These are phyloP conservation scores for Elongisporangium prolatum DNA, from an alignment of 352 stramenopile species.

Conservation along the genomic window DNA sequence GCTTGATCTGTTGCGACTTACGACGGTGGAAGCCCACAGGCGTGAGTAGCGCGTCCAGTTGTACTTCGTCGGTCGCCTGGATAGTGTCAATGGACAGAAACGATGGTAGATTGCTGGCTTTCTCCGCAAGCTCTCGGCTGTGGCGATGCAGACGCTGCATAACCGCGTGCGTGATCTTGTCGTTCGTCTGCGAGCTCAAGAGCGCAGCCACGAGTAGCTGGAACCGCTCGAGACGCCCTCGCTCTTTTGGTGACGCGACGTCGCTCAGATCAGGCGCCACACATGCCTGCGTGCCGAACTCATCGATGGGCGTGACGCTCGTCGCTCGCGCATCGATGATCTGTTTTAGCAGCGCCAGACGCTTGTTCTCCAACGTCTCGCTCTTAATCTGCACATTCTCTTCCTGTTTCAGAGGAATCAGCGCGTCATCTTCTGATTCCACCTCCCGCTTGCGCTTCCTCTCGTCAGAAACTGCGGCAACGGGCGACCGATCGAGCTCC, in stretches of 20 bases:
- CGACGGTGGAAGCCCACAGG: conserved; percentile 72
- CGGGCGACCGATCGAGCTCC: neutral
- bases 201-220: conserved; percentile 60
- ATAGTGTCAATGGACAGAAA: conserved; percentile 41
- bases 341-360: conserved; percentile 30
- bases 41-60: conserved; percentile 43
- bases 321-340: conserved; percentile 27
- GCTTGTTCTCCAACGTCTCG: conserved; percentile 8
- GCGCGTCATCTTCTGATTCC: conserved; percentile 2
- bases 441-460: conserved; percentile 15
- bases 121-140: conserved; percentile 3
- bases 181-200: conserved; percentile 71
- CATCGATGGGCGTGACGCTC: conserved; percentile 52
- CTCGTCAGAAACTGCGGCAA: neutral
- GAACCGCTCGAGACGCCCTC: conserved; percentile 38
- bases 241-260: conserved; percentile 5
- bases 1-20: conserved; percentile 63
- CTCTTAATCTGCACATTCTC: conserved; percentile 8
- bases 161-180: conserved; percentile 57
- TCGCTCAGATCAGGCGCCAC: conserved; percentile 14
- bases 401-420: conserved; percentile 5
- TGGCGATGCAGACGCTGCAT: conserved; percentile 61
- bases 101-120: neutral
- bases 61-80: conserved; percentile 19
- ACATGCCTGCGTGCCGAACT: conserved; percentile 65